Percentiles rank a stretch among this genome's conserved stretches.
Evolutionary conservation across 2,329 filamentous ascomycete species (phyloP).

Genomic region (Alternaria arbusti): DNA sequence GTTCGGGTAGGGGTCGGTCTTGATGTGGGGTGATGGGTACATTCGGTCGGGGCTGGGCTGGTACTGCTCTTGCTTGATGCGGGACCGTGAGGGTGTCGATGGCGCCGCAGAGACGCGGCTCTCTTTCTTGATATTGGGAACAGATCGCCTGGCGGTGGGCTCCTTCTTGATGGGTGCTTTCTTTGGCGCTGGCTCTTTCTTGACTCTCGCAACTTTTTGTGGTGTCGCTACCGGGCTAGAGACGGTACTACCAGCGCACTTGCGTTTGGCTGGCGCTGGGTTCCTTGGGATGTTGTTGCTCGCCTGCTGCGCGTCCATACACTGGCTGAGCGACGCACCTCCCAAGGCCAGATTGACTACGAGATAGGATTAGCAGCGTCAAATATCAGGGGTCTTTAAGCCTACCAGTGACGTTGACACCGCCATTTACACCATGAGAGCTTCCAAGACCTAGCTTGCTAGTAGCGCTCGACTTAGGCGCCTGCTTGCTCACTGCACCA

Average conservation of each 20-base stretch:
- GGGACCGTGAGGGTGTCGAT: conserved; percentile 11
- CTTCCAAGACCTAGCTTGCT: neutral
- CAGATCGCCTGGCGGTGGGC: neutral
- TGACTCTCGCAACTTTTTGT: conserved; percentile 8
- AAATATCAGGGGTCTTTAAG: neutral
- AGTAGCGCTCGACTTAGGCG: neutral
- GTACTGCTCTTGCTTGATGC: conserved; percentile 13
- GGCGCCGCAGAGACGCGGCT: neutral
- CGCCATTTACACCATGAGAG: neutral
- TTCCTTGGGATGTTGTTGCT: neutral
- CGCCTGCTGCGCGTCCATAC: neutral
- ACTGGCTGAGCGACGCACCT: neutral
- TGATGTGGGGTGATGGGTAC: conserved; percentile 1
- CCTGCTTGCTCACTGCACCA: neutral
- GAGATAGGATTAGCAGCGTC: neutral
- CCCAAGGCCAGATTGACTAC: conserved; percentile 11
- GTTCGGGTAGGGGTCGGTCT: neutral
- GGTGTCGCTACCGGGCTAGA: neutral
- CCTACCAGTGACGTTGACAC: conserved; percentile 22
- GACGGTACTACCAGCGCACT: neutral
- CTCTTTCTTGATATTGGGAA: neutral
- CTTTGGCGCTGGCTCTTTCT: conserved; percentile 1
- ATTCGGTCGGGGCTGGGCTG: neutral
- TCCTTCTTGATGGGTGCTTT: neutral
- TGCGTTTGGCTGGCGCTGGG: conserved; percentile 5